Evolutionary conservation across 441 rosid species (phyloP).

Genomic region (Erodium moschatum): DNA sequence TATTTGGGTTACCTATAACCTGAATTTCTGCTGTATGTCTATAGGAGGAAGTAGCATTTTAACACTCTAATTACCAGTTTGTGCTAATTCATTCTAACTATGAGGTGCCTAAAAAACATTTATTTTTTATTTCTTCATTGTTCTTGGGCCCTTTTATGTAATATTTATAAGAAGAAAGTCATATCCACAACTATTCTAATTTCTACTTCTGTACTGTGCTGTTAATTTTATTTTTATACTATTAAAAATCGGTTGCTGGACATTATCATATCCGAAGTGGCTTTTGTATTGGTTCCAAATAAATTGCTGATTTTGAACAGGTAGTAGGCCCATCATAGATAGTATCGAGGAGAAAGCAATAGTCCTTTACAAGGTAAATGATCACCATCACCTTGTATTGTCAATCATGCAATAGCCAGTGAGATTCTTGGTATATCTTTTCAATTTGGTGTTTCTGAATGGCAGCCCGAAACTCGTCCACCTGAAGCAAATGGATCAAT

Average conservation of each 20-base stretch:
- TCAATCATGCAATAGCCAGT: constrained; percentile 12
- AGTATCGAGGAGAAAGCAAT: constrained; percentile 74
- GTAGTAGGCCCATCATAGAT: constrained; percentile 35
- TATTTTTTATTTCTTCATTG: not conserved
- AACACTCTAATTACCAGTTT: too few relatives aligned
- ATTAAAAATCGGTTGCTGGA: not conserved
- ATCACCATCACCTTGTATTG: constrained; percentile 10
- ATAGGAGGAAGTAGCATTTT: too few relatives aligned
- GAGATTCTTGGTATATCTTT: constrained; percentile 8
- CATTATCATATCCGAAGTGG: not conserved
- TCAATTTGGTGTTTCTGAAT: constrained; percentile 20
- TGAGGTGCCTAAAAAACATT: not conserved
- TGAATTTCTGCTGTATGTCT: too few relatives aligned
- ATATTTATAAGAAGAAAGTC: not conserved
- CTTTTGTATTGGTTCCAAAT: constrained; percentile 9
- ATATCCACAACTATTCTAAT: not conserved
- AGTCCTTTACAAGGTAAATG: constrained; percentile 65
- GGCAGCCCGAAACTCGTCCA: constrained; percentile 62
- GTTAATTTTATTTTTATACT: not conserved
- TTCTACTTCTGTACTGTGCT: not conserved
- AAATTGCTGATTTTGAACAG: constrained; percentile 35
- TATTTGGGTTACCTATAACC: not conserved
- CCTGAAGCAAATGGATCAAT: constrained; percentile 48
- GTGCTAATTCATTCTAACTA: not conserved
- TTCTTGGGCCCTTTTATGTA: not conserved